A percentile compares a stretch with the other conserved stretches of the same genome.
phyloP scores from a whole-genome alignment of 1,284 basidiomycete genomes.

The Ustilago sp. region DNA sequence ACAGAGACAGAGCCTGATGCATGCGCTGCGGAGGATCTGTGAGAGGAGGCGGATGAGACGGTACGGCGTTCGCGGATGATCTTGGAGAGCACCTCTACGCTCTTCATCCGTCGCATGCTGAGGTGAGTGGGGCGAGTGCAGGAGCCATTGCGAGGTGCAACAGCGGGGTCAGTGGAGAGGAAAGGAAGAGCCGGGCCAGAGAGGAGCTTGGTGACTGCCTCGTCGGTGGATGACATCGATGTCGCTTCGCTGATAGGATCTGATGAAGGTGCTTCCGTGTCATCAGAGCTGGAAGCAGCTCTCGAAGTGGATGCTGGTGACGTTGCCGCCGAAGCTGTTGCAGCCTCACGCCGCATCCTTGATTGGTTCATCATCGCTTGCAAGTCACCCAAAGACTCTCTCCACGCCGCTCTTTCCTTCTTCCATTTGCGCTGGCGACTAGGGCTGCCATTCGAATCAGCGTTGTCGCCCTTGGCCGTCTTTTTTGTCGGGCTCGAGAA shows the following conservation, averaged over 20 bases:
- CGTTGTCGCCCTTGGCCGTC: neutral
- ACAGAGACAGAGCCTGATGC: conserved; percentile 2
- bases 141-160: conserved; percentile 42
- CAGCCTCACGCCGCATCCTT: conserved; percentile 22
- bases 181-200: conserved; percentile 41
- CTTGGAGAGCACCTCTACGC: conserved; percentile 50
- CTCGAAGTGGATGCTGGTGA: neutral
- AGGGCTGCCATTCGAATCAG: conserved; percentile 9
- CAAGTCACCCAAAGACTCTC: conserved; percentile 39
- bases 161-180: conserved; percentile 46
- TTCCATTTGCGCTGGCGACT: conserved; percentile 39
- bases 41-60: conserved; percentile 1
- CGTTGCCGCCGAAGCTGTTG: conserved; percentile 1
- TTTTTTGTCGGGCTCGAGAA: conserved; percentile 45
- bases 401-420: conserved; percentile 44
- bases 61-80: conserved; percentile 37
- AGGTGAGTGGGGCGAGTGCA: conserved; percentile 41
- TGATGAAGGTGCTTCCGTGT: neutral
- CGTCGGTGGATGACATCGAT: conserved; percentile 7
- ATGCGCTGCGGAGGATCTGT: neutral
- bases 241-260: neutral
- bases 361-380: conserved; percentile 49
- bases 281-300: neutral
- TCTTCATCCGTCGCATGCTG: conserved; percentile 48
- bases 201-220: conserved; percentile 28